Evolutionary conservation across 2,329 filamentous ascomycete species (phyloP), one percentile per base, ranked within the genome.

Genomic region (Trichophyton mentagrophytes): DNA sequence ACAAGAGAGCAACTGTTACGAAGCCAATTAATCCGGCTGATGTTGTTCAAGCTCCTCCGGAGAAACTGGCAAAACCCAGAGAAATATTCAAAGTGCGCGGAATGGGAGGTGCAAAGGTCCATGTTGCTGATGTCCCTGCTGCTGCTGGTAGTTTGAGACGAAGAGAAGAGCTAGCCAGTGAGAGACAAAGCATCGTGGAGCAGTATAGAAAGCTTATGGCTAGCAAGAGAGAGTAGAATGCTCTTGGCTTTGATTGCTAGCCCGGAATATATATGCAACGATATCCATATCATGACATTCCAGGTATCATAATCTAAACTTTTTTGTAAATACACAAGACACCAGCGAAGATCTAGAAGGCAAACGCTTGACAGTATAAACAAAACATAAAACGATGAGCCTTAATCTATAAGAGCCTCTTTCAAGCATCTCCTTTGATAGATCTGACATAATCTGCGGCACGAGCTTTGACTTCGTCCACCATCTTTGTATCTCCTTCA

Each of bases 41-140:
- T 33, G 79, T 91, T 30, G 90, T 83, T 2, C 79, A 85, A 67
- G 90, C 88, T 42, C 91, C 91, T 33, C 90, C 91, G 0, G 82
- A 82, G 64, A 80, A 95, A 60, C 81, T 83, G 65, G 84, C 81
- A 63, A 80, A 80, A 57, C 79, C 80, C 5, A 81, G 73, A 63
- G 83, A 83, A 70, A 84, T 83, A 66, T 85, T 87, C 70, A 82
- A 87, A 69, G 77, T 87, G 6, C 81, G 82, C 55, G 71, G 64
- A 20, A 62, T 65, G 60, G 75, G 82, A 25, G 84, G 84, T 0
- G 85, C 86, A 0, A 80, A 78, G 65, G 85, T 87, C 0, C 79
- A 86, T 62, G 85, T 88, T 25, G 82, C 79, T 1, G 83, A 87
- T 70, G 81, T 90, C 49, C 88, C 88, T 7, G 84, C 83, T 66